Conservation (phyloP, 1,284 basidiomycete genomes). For the Gymnopus androsaceus region DNA sequence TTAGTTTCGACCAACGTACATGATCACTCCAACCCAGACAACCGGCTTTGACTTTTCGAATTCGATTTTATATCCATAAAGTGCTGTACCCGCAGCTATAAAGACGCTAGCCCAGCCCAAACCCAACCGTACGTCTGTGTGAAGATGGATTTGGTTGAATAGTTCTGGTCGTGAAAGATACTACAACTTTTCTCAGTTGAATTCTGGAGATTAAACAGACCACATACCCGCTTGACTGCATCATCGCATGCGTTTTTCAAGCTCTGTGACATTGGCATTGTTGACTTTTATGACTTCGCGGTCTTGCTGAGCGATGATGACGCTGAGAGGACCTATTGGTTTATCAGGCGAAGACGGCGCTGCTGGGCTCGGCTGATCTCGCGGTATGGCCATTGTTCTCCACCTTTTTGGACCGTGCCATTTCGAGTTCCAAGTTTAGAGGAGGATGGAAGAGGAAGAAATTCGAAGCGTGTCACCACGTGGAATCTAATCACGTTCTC, state of each 20-base stretch:
- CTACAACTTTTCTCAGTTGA: constrained; percentile 38
- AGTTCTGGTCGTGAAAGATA: constrained; percentile 77
- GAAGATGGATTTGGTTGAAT: constrained; percentile 83
- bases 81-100: constrained; percentile 75
- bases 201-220: constrained; percentile 2
- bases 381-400: constrained; percentile 18
- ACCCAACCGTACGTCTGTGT: constrained; percentile 82
- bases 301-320: constrained; percentile 44
- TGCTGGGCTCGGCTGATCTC: constrained; percentile 18
- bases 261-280: constrained; percentile 76
- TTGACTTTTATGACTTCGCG: constrained; percentile 82
- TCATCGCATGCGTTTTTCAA: constrained; percentile 92
- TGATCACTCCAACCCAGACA: constrained; percentile 75
- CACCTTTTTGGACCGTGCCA: constrained; percentile 23
- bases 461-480: not conserved
- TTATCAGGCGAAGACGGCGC: constrained; percentile 40
- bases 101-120: constrained; percentile 85
- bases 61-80: constrained; percentile 83
- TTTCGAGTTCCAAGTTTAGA: constrained; percentile 5
- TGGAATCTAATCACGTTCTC: not conserved
- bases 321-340: constrained; percentile 56
- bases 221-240: constrained; percentile 81
- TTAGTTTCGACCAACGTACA: constrained; percentile 49
- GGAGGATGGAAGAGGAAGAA: not conserved
- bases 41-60: constrained; percentile 84